Conservation (phyloP, 2,329 filamentous ascomycete genomes). For the Hymenoscyphus linearis region DNA sequence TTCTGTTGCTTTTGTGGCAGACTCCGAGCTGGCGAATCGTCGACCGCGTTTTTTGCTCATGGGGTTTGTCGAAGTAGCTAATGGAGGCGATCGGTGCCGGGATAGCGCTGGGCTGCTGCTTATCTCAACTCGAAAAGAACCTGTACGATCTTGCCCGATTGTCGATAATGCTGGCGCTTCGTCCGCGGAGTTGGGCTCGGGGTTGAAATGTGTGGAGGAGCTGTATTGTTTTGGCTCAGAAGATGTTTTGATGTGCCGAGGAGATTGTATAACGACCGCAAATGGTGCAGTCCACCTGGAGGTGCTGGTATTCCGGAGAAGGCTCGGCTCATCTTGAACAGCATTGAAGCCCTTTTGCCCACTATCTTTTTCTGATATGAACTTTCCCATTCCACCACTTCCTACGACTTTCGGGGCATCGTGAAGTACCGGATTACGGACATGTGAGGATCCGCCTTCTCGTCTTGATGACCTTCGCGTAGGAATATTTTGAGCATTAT, state of each 20-base stretch:
- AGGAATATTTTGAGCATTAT: too few species aligned
- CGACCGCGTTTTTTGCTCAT: slow-evolving; percentile 15
- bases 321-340: neutral
- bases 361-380: neutral
- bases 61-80: neutral
- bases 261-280: neutral
- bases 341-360: neutral
- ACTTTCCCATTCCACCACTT: neutral
- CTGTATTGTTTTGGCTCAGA: neutral
- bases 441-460: neutral
- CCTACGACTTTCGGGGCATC: neutral
- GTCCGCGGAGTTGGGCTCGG: neutral
- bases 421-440: neutral
- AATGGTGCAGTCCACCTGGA: neutral
- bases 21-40: slow-evolving; percentile 5
- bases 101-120: neutral
- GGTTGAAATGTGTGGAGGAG: neutral
- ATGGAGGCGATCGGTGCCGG: neutral
- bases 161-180: neutral
- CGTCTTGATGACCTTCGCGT: neutral
- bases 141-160: neutral
- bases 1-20: neutral
- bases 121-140: slow-evolving; percentile 6
- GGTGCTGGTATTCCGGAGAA: neutral
- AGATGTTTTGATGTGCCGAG: neutral